Percentiles rank a stretch among this genome's conserved stretches.
Evolutionary conservation across 83 land plant genomes (phyloP).

Genomic region (Picea abies): DNA sequence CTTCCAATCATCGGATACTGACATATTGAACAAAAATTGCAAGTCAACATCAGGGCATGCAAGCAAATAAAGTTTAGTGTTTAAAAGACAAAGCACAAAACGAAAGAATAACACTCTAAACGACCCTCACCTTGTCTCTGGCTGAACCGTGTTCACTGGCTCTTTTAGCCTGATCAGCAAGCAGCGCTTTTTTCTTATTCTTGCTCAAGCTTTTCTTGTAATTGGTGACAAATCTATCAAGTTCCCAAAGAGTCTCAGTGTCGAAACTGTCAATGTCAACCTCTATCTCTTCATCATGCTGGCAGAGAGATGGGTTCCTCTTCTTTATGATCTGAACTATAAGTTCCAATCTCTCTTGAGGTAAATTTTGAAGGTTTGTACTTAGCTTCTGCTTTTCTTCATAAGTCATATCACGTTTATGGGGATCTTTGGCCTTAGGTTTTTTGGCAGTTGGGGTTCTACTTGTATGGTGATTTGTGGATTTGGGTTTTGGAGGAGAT

Average conservation of each 20-base stretch:
- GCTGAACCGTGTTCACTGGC: constrained; percentile 17
- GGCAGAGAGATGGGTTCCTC: constrained; percentile 68
- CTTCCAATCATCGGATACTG: constrained; percentile 20
- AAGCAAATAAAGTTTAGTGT: neutral
- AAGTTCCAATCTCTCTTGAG: constrained; percentile 75
- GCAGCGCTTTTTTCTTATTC: constrained; percentile 64
- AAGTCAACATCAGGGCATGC: constrained; percentile 6
- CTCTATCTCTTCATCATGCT: constrained; percentile 92
- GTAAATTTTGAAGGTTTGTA: constrained; percentile 67
- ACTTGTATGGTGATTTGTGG: constrained; percentile 18
- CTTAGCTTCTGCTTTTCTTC: constrained; percentile 92
- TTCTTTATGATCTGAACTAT: constrained; percentile 90
- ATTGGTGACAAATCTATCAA: constrained; percentile 89
- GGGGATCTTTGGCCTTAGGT: constrained; percentile 73
- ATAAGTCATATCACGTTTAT: constrained; percentile 87
- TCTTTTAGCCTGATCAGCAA: constrained; percentile 40
- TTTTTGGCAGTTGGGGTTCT: constrained; percentile 58
- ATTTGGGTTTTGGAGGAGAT: constrained; percentile 4
- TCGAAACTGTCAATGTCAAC: constrained; percentile 95
- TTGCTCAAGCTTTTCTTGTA: constrained; percentile 85
- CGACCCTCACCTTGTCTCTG: constrained; percentile 17
- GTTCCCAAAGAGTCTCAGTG: constrained; percentile 95
- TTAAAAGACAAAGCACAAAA: neutral
- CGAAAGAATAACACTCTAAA: neutral
- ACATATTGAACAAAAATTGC: neutral